Conservation (phyloP, 305 asterid genomes). For the Solanum hybrid region DNA sequence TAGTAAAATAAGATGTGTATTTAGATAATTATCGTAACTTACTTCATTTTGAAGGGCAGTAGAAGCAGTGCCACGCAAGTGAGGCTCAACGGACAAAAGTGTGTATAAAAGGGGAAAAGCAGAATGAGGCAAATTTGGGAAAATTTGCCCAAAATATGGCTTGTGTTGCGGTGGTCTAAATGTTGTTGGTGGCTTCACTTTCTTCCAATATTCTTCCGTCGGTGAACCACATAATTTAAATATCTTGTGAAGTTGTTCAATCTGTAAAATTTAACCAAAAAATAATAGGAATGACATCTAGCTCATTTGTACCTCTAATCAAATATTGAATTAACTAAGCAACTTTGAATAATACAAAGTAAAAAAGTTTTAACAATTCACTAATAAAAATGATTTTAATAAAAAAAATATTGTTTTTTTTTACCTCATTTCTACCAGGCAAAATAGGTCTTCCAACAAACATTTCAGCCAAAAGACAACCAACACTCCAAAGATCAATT, state of each 20-base stretch:
- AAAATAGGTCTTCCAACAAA: constrained; percentile 60
- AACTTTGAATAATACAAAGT: background rate
- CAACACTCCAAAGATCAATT: constrained; percentile 81
- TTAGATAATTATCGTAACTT: constrained; percentile 6
- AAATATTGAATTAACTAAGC: background rate
- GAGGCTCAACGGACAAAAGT: constrained; percentile 60
- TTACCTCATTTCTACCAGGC: constrained; percentile 86
- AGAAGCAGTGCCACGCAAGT: constrained; percentile 46
- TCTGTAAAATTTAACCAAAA: constrained; percentile 18
- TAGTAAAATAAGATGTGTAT: too few relatives aligned
- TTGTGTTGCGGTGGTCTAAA: constrained; percentile 61
- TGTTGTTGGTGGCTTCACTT: constrained; percentile 61
- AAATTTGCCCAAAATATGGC: constrained; percentile 40
- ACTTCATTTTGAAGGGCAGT: constrained; percentile 52
- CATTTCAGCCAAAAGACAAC: constrained; percentile 78
- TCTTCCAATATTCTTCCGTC: constrained; percentile 72
- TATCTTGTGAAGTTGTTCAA: constrained; percentile 81
- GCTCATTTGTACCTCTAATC: background rate
- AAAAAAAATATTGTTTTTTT: background rate
- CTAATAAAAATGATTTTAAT: background rate
- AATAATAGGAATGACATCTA: background rate
- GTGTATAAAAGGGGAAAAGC: constrained; percentile 36
- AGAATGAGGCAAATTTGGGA: constrained; percentile 48
- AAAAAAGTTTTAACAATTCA: background rate
- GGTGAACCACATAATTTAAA: constrained; percentile 86